A percentile compares a stretch with the other conserved stretches of the same genome.
Conservation (phyloP, 2,329 filamentous ascomycete genomes). For the Cladophialophora yegresii region DNA sequence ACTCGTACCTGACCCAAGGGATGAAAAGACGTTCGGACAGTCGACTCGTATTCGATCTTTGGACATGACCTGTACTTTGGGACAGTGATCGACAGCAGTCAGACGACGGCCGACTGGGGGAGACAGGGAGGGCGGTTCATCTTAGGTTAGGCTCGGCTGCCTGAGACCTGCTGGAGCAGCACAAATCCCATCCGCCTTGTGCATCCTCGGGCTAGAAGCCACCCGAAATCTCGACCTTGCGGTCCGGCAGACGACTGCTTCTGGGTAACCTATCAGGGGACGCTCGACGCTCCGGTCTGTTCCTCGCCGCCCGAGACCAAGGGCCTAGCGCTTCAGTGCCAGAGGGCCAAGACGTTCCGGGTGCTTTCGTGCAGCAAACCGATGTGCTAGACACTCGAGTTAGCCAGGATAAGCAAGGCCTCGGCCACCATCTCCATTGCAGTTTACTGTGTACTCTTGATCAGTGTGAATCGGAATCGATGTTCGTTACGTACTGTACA, state of each 20-base stretch:
- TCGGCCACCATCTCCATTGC: background rate
- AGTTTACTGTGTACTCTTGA: too few species aligned
- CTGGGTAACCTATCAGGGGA: background rate
- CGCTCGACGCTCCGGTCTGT: background rate
- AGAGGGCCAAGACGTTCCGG: constrained; percentile 1
- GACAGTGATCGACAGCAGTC: constrained; percentile 14
- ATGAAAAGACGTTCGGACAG: background rate
- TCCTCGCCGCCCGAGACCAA: background rate
- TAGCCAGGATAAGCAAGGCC: background rate
- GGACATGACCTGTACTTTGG: constrained; percentile 8
- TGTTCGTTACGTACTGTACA: too few species aligned
- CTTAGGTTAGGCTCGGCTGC: background rate
- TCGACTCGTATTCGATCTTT: constrained; percentile 1
- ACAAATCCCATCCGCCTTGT: constrained; percentile 5
- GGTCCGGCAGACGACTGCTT: background rate
- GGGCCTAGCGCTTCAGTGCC: background rate
- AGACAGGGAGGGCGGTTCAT: background rate
- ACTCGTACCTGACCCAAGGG: too few species aligned
- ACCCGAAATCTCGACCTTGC: constrained; percentile 6
- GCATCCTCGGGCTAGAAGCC: constrained; percentile 11
- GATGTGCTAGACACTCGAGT: constrained; percentile 1
- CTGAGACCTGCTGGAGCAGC: constrained; percentile 3
- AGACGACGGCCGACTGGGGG: constrained; percentile 7
- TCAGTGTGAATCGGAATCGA: background rate
- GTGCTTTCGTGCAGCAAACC: constrained; percentile 10